These are phyloP conservation scores for Camellia sinensis DNA, from an alignment of 148 eudicot species.

Conservation along the genomic window DNA sequence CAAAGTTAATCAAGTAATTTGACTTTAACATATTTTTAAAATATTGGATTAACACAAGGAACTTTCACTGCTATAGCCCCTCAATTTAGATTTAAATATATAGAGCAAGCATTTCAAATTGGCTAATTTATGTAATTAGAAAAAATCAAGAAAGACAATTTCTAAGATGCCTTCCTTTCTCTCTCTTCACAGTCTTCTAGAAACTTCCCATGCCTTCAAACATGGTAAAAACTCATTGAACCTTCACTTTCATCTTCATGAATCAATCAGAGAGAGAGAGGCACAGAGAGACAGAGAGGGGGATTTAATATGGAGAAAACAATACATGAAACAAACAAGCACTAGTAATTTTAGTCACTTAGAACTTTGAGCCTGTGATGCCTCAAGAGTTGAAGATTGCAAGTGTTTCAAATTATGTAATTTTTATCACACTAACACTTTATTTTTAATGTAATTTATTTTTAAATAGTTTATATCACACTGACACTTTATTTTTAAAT, in stretches of 20 bases:
- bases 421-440: too few relatives aligned
- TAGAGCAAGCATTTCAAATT: too few relatives aligned
- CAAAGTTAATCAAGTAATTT: too few relatives aligned
- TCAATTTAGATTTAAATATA: too few relatives aligned
- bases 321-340: slow-evolving; percentile 22
- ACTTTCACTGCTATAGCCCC: too few relatives aligned
- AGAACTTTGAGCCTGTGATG: slow-evolving; percentile 14
- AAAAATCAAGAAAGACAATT: slow-evolving; percentile 15
- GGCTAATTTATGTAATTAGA: too few relatives aligned
- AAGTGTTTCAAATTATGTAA: neutral
- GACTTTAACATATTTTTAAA: too few relatives aligned
- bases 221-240: slow-evolving; percentile 22
- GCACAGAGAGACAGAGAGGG: slow-evolving; percentile 11
- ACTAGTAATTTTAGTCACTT: slow-evolving; percentile 7
- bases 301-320: slow-evolving; percentile 22
- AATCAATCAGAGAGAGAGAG: neutral
- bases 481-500: too few relatives aligned
- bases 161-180: slow-evolving; percentile 17
- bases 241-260: slow-evolving; percentile 5
- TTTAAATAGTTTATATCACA: too few relatives aligned
- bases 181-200: slow-evolving; percentile 16
- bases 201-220: slow-evolving; percentile 20
- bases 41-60: too few relatives aligned
- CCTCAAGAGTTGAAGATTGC: slow-evolving; percentile 7
- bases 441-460: too few relatives aligned